These are phyloP conservation scores for Chalciporus piperatoides DNA, from an alignment of 1,284 basidiomycete species.

Conservation along the genomic window DNA sequence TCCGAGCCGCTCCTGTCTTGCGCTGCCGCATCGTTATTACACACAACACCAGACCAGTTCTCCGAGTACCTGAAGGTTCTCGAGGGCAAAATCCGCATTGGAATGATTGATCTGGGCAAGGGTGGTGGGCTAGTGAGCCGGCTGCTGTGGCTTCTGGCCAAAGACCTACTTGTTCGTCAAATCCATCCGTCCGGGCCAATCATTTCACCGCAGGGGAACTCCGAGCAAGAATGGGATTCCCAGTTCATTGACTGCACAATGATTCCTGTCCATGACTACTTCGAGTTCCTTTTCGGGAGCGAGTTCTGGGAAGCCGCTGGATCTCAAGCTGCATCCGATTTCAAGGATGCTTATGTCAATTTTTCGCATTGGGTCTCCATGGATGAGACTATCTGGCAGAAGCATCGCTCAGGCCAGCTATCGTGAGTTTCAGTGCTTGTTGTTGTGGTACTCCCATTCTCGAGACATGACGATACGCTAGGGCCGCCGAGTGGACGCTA, in stretches of 20 bases:
- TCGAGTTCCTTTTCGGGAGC: neutral
- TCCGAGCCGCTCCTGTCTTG: conserved; percentile 2
- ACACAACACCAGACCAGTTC: neutral
- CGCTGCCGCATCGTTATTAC: neutral
- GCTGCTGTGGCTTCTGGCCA: conserved; percentile 7
- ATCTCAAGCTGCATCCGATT: neutral
- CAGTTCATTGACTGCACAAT: neutral
- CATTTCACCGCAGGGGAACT: too few relatives aligned
- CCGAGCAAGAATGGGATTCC: neutral
- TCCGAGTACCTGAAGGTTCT: neutral
- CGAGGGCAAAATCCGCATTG: neutral
- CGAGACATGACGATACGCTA: neutral
- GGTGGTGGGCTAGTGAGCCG: neutral
- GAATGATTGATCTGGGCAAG: neutral
- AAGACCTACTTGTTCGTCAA: neutral
- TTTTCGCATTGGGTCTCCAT: conserved; percentile 19
- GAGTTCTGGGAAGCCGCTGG: neutral
- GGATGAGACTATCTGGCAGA: neutral
- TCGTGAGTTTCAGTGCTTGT: too few relatives aligned
- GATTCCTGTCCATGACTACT: neutral
- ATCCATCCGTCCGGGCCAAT: too few relatives aligned
- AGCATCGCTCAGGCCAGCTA: neutral
- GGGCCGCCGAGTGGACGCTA: conserved; percentile 1
- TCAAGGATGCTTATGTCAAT: conserved; percentile 8
- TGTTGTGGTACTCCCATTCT: too few relatives aligned